A percentile compares a stretch with the other conserved stretches of the same genome.
Evolutionary conservation across 345 rosid genomes (phyloP).

Genomic region (Ceriops tagal): DNA sequence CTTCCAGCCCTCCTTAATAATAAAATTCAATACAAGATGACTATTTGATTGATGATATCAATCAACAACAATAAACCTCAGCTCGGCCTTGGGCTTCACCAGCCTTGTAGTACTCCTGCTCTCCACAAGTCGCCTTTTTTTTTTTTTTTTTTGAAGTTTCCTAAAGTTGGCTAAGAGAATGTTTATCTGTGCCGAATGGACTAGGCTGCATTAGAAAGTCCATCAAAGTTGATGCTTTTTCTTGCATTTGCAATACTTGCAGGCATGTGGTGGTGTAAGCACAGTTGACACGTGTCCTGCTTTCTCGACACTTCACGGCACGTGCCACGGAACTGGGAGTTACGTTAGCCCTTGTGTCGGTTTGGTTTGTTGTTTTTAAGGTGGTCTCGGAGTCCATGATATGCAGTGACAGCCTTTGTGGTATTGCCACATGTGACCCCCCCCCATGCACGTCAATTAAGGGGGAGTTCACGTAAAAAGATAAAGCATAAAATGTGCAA

Average conservation of each 20-base stretch:
- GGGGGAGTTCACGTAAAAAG: too few relatives aligned
- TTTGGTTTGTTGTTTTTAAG: not conserved
- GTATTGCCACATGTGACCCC: too few relatives aligned
- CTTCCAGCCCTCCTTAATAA: too few relatives aligned
- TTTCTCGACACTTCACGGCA: constrained; percentile 23
- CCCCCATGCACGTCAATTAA: too few relatives aligned
- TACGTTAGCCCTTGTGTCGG: not conserved
- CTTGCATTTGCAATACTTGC: not conserved
- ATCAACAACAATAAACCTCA: constrained; percentile 29
- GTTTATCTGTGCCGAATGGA: not conserved
- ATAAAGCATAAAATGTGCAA: too few relatives aligned
- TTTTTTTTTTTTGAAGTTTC: constrained; percentile 14
- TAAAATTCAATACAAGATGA: not conserved
- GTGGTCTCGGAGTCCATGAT: too few relatives aligned
- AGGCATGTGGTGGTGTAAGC: not conserved
- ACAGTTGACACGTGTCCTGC: constrained; percentile 15
- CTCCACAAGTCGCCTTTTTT: constrained; percentile 52
- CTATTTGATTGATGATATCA: too few relatives aligned
- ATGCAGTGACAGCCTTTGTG: too few relatives aligned
- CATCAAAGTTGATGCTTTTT: not conserved
- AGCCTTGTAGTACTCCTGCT: constrained; percentile 44
- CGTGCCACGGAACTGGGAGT: constrained; percentile 15
- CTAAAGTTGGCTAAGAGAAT: not conserved
- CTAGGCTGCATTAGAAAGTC: not conserved
- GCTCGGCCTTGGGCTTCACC: constrained; percentile 57